Base-by-base conservation (phyloP, 768 basidiomycete species). In the Sarcodon sp. region DNA sequence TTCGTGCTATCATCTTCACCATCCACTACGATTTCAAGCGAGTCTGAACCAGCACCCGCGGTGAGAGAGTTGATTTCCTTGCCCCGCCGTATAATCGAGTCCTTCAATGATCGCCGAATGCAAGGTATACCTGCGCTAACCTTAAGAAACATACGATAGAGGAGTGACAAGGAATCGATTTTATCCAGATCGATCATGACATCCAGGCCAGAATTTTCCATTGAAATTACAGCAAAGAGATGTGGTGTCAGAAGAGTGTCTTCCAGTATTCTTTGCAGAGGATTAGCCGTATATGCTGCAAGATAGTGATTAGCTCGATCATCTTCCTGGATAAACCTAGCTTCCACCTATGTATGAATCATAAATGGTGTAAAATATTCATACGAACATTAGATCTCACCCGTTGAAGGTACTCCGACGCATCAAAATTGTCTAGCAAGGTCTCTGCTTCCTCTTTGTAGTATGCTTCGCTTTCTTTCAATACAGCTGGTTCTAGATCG, bases 271-370 rank as follows among this genome's bases (percentile, higher is more conserved):
- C 76, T 69, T 27, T 77, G 74, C 11, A 99, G 70, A 2, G 83
- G 76, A 0, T 66, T 57, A 0, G 76, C 73, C 1, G 92, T 94
- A 50, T 79, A 73, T 3, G 80, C 75, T 12, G 85, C 80, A 21
- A 98, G 72, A 60, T 96, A 98, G 57, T 92, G 84, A 50, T 87
- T 77, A 10, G 84, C 80, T 33, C 96, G 77, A 18, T 80, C 79
- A 34, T 87, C 79, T 62, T 99, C 96, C 15, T 86, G 80, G 7
- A 78, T 71, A 47, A 98, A 76, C 7, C 92, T 80, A 45, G 66
- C 66, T 64, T 96, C 89, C 7, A 80, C 83, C 89, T 93, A 61
- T 16, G 45, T 47, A 53, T 57, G 55, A 44, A 59, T 35, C 47
- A 38, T 37, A 12, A 48, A 27, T 27, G 21, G 21, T 27, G 21